A percentile compares a stretch with the other conserved stretches of the same genome.
Conservation (phyloP, 306 rosid genomes). For the Cicer chorassanicum region DNA sequence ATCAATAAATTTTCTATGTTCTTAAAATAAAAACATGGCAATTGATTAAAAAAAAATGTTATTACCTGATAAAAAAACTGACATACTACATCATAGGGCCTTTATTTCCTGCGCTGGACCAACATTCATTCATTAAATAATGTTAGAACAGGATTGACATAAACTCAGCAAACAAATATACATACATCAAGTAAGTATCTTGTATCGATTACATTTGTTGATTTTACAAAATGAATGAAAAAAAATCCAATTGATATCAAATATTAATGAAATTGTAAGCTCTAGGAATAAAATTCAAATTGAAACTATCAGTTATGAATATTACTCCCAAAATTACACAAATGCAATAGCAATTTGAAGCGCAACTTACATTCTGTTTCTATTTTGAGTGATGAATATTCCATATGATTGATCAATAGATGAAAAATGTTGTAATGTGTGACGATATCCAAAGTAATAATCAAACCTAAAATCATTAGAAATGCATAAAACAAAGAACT, state of each 20-base stretch:
- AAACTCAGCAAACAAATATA: not conserved
- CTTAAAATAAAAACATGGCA: too few species aligned
- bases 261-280: not conserved
- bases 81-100: too few species aligned
- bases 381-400: not conserved
- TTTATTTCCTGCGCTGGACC: not conserved
- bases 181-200: not conserved
- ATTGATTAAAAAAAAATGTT: too few species aligned
- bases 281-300: not conserved
- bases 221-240: not conserved
- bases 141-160: not conserved
- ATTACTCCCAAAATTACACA: not conserved
- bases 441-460: not conserved
- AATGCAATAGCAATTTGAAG: not conserved
- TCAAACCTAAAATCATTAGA: not conserved
- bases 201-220: not conserved
- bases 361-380: not conserved
- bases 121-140: not conserved
- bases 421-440: not conserved
- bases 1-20: too few species aligned
- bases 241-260: not conserved
- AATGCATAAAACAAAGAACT: too few species aligned
- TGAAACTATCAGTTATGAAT: not conserved
- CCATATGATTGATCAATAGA: not conserved
- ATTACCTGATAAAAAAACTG: too few species aligned